Percentiles rank a stretch among this genome's conserved stretches.
These are phyloP conservation scores for Aspergillus hortae DNA, from an alignment of 2,329 filamentous ascomycete species.

Conservation along the genomic window DNA sequence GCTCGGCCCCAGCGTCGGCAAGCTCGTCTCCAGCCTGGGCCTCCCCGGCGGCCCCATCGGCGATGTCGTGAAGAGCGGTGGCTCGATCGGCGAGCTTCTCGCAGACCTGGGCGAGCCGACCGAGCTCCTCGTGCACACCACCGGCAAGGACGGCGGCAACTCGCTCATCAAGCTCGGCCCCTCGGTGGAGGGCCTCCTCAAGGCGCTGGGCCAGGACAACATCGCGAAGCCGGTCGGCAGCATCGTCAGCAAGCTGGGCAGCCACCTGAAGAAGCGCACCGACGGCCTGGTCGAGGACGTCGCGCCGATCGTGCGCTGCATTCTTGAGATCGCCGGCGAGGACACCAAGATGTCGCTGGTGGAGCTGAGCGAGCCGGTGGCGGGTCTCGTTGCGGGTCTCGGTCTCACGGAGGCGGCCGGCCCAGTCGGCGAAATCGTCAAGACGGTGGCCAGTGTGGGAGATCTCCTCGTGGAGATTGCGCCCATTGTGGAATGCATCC, in stretches of 20 bases:
- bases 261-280: conserved; percentile 9
- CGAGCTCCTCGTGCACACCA: background rate
- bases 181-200: conserved; percentile 23
- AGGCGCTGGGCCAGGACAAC: conserved; percentile 25
- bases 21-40: conserved; percentile 27
- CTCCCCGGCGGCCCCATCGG: conserved; percentile 9
- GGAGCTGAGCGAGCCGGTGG: conserved; percentile 16
- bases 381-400: conserved; percentile 16
- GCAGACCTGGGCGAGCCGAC: conserved; percentile 11
- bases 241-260: conserved; percentile 15
- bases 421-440: conserved; percentile 16
- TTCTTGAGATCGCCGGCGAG: conserved; percentile 6
- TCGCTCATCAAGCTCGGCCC: conserved; percentile 27
- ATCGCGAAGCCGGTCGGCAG: conserved; percentile 24
- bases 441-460: conserved; percentile 14
- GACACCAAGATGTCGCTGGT: conserved; percentile 16
- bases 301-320: conserved; percentile 9
- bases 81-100: background rate
- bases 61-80: background rate
- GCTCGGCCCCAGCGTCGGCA: conserved; percentile 25
- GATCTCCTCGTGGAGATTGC: conserved; percentile 19
- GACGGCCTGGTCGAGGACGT: conserved; percentile 10
- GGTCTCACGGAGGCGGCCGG: conserved; percentile 10
- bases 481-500: conserved; percentile 16
- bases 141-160: background rate